A percentile compares a stretch with the other conserved stretches of the same genome.
Evolutionary conservation across 108 stramenopile genomes (phyloP).

Genomic region (Fragilaria radians): DNA sequence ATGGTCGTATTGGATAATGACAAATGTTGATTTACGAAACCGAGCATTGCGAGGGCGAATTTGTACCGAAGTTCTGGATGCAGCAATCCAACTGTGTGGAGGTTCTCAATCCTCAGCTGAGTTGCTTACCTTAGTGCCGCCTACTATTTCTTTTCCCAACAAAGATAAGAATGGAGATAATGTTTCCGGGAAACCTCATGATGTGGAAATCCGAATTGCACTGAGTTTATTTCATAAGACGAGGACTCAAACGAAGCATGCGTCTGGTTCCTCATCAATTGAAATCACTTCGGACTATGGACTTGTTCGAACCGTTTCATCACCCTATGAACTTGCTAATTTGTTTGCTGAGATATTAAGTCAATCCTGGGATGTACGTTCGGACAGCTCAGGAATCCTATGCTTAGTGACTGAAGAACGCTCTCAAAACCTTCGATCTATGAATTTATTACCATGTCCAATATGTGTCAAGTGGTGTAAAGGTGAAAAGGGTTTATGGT

Average conservation of each 20-base stretch:
- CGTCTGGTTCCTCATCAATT: neutral
- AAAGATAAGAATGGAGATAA: slow-evolving; percentile 2
- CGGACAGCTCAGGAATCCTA: slow-evolving; percentile 56
- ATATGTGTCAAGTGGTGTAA: slow-evolving; percentile 68
- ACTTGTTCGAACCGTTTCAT: slow-evolving; percentile 30
- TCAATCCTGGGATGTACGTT: slow-evolving; percentile 39
- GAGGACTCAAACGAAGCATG: slow-evolving; percentile 13
- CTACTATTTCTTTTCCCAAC: slow-evolving; percentile 42
- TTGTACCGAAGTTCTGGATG: too few species aligned
- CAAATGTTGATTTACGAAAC: too few species aligned
- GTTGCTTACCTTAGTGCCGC: slow-evolving; percentile 14
- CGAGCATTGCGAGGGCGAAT: too few species aligned
- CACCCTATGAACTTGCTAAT: slow-evolving; percentile 41
- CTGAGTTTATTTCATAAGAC: slow-evolving; percentile 42
- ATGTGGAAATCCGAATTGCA: slow-evolving; percentile 58
- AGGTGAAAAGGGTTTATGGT: slow-evolving; percentile 84
- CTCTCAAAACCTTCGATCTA: slow-evolving; percentile 24
- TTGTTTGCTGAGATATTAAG: slow-evolving; percentile 27
- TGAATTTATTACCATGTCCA: slow-evolving; percentile 64
- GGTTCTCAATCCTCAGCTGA: neutral
- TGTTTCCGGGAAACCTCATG: slow-evolving; percentile 48
- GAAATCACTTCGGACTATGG: slow-evolving; percentile 50
- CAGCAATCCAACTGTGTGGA: neutral
- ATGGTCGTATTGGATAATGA: too few species aligned
- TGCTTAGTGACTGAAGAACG: slow-evolving; percentile 44